These are phyloP conservation scores for Aureobasidium lini DNA, from an alignment of 2,329 filamentous ascomycete species.

Conservation along the genomic window DNA sequence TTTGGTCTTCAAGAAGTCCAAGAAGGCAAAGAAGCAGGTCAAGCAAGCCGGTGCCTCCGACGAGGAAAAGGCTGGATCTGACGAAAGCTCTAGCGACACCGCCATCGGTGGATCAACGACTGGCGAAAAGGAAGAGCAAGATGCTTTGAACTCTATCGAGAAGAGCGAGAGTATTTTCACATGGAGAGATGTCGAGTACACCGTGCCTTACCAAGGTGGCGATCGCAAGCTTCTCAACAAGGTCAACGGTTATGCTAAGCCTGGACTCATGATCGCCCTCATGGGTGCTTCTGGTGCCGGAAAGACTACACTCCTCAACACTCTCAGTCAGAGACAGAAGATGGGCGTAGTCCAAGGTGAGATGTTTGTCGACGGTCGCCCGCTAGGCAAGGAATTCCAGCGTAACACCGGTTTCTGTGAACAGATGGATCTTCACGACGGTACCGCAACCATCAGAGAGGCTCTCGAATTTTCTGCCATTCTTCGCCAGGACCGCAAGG, in stretches of 20 bases:
- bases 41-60: constrained; percentile 42
- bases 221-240: constrained; percentile 58
- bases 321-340: constrained; percentile 63
- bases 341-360: constrained; percentile 58
- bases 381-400: constrained; percentile 57
- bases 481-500: constrained; percentile 50
- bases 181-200: constrained; percentile 64
- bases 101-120: constrained; percentile 21
- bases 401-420: constrained; percentile 64
- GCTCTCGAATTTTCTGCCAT: constrained; percentile 63
- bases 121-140: constrained; percentile 30
- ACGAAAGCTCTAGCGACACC: constrained; percentile 24
- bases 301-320: constrained; percentile 77
- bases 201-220: constrained; percentile 59
- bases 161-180: constrained; percentile 61
- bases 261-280: constrained; percentile 70
- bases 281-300: constrained; percentile 78
- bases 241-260: constrained; percentile 71
- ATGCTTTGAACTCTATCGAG: constrained; percentile 41
- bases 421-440: constrained; percentile 65
- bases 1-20: constrained; percentile 64
- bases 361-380: constrained; percentile 63
- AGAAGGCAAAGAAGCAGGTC: constrained; percentile 51
- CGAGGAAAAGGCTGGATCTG: constrained; percentile 46
- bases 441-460: constrained; percentile 59